A percentile compares a stretch with the other conserved stretches of the same genome.
Evolutionary conservation across 768 basidiomycete genomes (phyloP).

Genomic region (Russula emetica): DNA sequence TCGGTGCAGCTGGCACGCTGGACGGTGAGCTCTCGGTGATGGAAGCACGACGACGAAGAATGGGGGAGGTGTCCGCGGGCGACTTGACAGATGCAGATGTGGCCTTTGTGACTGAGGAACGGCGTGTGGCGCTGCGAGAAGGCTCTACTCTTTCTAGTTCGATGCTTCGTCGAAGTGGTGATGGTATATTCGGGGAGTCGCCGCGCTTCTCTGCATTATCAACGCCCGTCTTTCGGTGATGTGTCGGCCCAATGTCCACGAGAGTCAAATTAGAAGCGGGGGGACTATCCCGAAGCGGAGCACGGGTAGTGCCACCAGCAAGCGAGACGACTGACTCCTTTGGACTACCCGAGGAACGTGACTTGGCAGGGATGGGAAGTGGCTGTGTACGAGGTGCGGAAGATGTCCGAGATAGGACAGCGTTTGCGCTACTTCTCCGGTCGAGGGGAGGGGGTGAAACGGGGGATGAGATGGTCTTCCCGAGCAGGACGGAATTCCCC

Average conservation of each 20-base stretch:
- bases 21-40: conserved; percentile 21
- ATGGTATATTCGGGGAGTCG: conserved; percentile 53
- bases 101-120: conserved; percentile 44
- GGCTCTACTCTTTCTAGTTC: conserved; percentile 51
- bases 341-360: conserved; percentile 53
- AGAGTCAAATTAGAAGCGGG: conserved; percentile 46
- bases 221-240: conserved; percentile 47
- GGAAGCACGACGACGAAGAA: conserved; percentile 29
- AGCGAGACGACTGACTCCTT: conserved; percentile 42
- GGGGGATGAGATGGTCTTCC: conserved; percentile 21
- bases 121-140: conserved; percentile 47
- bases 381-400: conserved; percentile 28
- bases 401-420: conserved; percentile 26
- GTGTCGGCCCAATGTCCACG: conserved; percentile 42
- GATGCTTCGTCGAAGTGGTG: conserved; percentile 55
- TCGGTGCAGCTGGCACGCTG: conserved; percentile 5
- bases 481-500: conserved; percentile 20
- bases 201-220: conserved; percentile 46
- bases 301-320: conserved; percentile 39
- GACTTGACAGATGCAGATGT: conserved; percentile 32
- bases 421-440: conserved; percentile 28
- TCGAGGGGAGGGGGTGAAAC: conserved; percentile 29
- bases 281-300: conserved; percentile 39
- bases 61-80: conserved; percentile 32
- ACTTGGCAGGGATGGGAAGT: conserved; percentile 41